These are phyloP conservation scores for Entomortierella chlamydospora DNA, from an alignment of 192 early-diverging fungal genomes.

Conservation along the genomic window DNA sequence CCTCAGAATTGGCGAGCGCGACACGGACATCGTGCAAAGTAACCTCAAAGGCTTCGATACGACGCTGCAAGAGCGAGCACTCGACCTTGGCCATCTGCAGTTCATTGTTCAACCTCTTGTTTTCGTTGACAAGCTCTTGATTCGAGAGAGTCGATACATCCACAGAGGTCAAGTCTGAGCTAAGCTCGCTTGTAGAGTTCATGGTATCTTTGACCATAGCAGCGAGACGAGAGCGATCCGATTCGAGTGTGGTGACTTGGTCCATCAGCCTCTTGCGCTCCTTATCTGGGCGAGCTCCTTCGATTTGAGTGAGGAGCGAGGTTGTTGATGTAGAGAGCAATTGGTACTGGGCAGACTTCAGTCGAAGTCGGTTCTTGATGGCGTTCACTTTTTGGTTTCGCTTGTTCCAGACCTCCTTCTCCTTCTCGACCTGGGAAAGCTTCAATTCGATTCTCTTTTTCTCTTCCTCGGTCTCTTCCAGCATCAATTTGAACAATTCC, in stretches of 20 bases:
- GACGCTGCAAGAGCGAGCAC: constrained; percentile 28
- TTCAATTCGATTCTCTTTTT: constrained; percentile 42
- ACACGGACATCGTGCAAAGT: constrained; percentile 48
- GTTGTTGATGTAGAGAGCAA: constrained; percentile 40
- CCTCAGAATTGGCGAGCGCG: constrained; percentile 34
- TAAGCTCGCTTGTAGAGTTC: background rate
- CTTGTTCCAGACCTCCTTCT: constrained; percentile 30
- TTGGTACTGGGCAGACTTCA: constrained; percentile 37
- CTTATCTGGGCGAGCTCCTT: constrained; percentile 32
- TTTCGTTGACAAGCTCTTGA: constrained; percentile 33
- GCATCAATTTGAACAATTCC: constrained; percentile 49
- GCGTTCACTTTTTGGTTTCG: constrained; percentile 14
- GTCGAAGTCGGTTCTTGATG: constrained; percentile 32
- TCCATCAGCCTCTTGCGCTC: constrained; percentile 34
- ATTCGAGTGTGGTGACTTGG: constrained; percentile 32
- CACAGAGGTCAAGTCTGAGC: background rate
- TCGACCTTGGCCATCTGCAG: constrained; percentile 40
- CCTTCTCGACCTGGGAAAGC: constrained; percentile 24
- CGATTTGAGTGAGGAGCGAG: constrained; percentile 19
- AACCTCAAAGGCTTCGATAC: constrained; percentile 50
- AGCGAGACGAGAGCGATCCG: constrained; percentile 38
- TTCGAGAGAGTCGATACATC: constrained; percentile 17
- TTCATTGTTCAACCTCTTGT: constrained; percentile 24
- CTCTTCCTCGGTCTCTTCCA: constrained; percentile 42
- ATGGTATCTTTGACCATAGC: constrained; percentile 50